Conservation (phyloP, 2,329 filamentous ascomycete genomes). For the Colletotrichum simmondsii region DNA sequence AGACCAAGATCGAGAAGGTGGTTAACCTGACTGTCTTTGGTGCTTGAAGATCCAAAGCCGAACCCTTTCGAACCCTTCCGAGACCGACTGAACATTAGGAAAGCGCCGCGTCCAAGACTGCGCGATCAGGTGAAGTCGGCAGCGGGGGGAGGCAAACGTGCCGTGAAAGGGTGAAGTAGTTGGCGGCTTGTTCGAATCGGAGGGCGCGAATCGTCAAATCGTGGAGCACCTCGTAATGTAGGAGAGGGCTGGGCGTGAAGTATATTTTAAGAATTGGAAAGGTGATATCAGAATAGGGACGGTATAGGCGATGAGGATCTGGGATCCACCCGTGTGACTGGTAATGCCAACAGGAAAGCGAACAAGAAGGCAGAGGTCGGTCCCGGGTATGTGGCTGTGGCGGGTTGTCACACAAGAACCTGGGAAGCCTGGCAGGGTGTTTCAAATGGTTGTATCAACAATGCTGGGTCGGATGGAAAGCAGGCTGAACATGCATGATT, state of each 20-base stretch:
- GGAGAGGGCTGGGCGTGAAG: slow-evolving; percentile 22
- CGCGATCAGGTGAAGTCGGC: slow-evolving; percentile 6
- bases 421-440: slow-evolving; percentile 36
- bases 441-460: slow-evolving; percentile 42
- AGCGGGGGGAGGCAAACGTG: background rate
- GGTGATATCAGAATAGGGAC: slow-evolving; percentile 25
- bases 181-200: slow-evolving; percentile 11
- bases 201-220: slow-evolving; percentile 19
- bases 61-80: slow-evolving; percentile 33
- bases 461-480: slow-evolving; percentile 37
- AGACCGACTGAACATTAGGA: slow-evolving; percentile 33
- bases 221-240: slow-evolving; percentile 3
- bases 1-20: slow-evolving; percentile 33
- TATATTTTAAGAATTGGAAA: slow-evolving; percentile 23
- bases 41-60: slow-evolving; percentile 32
- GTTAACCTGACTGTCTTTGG: slow-evolving; percentile 28
- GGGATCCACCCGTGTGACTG: slow-evolving; percentile 31
- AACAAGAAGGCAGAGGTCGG: slow-evolving; percentile 24
- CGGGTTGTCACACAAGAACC: slow-evolving; percentile 31
- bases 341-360: slow-evolving; percentile 16
- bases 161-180: background rate
- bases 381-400: slow-evolving; percentile 29
- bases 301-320: slow-evolving; percentile 27
- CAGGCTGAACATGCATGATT: slow-evolving; percentile 37
- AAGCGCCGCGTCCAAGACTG: background rate